Evolutionary conservation across 139 green algal genomes (phyloP).

Genomic region (Chloropicon primus): DNA sequence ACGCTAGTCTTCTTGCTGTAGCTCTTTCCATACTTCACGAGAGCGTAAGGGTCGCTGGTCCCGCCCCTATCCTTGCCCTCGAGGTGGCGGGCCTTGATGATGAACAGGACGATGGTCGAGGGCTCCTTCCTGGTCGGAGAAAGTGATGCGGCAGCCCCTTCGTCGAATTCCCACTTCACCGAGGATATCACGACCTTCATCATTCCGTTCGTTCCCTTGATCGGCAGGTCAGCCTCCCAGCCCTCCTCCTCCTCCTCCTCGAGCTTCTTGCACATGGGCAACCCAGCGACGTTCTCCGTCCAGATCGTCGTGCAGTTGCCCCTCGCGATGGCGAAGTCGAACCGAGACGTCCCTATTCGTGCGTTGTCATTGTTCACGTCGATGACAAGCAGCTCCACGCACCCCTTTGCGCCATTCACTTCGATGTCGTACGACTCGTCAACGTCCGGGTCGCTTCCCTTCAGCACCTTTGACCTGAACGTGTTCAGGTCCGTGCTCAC

Average conservation of each 20-base stretch:
- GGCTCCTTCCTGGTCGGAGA: background rate
- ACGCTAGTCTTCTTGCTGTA: background rate
- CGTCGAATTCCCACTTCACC: background rate
- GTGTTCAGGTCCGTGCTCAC: background rate
- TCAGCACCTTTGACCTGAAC: background rate
- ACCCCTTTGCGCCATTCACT: background rate
- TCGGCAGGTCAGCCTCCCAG: background rate
- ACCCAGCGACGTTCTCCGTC: background rate
- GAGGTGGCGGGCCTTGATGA: background rate
- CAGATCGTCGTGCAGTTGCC: background rate
- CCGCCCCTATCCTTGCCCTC: background rate
- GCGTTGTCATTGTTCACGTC: background rate
- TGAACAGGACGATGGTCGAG: background rate
- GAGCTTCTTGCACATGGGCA: background rate
- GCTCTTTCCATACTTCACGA: background rate
- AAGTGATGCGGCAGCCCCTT: background rate
- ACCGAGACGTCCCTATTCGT: background rate
- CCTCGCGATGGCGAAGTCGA: background rate
- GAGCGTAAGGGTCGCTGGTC: background rate
- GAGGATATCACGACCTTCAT: background rate
- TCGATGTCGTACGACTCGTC: background rate
- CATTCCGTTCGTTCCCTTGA: background rate
- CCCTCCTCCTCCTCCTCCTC: background rate
- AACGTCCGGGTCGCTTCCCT: background rate
- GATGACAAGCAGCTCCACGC: background rate